These are phyloP conservation scores for Daedaleopsis nitida DNA, from an alignment of 768 basidiomycete genomes.

Conservation along the genomic window DNA sequence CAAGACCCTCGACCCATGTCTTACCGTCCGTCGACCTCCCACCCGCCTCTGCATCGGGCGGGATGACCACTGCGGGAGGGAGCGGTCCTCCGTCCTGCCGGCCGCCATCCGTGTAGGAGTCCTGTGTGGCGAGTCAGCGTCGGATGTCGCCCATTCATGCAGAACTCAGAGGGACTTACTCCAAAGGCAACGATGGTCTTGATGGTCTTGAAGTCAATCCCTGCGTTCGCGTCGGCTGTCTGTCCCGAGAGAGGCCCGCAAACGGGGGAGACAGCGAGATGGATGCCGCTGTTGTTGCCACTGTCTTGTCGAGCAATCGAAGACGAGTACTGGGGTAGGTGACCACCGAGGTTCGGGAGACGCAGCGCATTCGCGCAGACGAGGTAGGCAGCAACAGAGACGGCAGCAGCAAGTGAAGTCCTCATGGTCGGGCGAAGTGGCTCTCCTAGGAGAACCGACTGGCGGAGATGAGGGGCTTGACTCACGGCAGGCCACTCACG, in stretches of 20 bases:
- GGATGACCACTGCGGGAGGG: slow-evolving; percentile 42
- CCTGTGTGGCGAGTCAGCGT: slow-evolving; percentile 26
- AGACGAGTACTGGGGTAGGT: too few relatives aligned
- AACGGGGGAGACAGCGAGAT: slow-evolving; percentile 48
- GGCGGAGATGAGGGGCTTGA: too few relatives aligned
- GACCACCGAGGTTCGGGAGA: too few relatives aligned
- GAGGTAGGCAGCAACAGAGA: too few relatives aligned
- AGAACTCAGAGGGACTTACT: slow-evolving; percentile 30
- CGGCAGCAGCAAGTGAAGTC: too few relatives aligned
- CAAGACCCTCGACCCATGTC: slow-evolving; percentile 52
- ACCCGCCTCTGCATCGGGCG: slow-evolving; percentile 49
- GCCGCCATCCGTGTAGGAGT: slow-evolving; percentile 54
- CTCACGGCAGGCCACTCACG: too few relatives aligned
- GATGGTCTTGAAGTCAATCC: slow-evolving; percentile 38
- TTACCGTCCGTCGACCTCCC: slow-evolving; percentile 53
- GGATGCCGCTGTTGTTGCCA: slow-evolving; percentile 29
- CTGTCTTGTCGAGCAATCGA: too few relatives aligned
- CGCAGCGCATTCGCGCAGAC: too few relatives aligned
- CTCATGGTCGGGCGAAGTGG: too few relatives aligned
- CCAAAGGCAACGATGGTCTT: slow-evolving; percentile 57
- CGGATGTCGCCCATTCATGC: neutral
- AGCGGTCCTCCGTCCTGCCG: slow-evolving; percentile 47
- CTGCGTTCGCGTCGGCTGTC: slow-evolving; percentile 50
- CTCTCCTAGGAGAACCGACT: too few relatives aligned
- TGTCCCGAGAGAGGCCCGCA: slow-evolving; percentile 45